Evolutionary conservation across 2,329 filamentous ascomycete genomes (phyloP).

Genomic region (Monosporascus cannonballus): DNA sequence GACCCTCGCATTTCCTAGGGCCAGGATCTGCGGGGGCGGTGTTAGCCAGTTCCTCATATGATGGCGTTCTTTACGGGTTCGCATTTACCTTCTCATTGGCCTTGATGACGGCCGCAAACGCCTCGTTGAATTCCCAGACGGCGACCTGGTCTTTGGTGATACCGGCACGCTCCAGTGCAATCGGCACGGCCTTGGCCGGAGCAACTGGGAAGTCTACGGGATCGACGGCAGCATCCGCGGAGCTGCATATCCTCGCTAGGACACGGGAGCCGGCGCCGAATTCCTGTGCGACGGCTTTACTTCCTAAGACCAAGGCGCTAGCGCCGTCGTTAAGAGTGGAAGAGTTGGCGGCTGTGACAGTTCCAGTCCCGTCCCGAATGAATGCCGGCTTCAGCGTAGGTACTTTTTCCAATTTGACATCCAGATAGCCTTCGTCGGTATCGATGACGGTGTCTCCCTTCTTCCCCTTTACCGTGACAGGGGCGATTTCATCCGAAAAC

Average conservation of each 20-base stretch:
- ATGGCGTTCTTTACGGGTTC: not conserved
- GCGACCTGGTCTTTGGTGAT: conserved; percentile 89
- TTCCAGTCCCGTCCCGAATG: conserved; percentile 75
- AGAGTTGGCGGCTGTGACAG: conserved; percentile 90
- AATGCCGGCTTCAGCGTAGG: conserved; percentile 87
- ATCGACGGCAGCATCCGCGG: conserved; percentile 85
- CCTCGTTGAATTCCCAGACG: conserved; percentile 98
- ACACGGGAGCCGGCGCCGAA: conserved; percentile 74
- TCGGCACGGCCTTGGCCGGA: conserved; percentile 84
- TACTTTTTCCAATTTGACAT: conserved; percentile 82
- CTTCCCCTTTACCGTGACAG: conserved; percentile 76
- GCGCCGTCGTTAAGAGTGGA: conserved; percentile 94
- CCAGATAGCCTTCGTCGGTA: conserved; percentile 84
- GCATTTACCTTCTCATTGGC: conserved; percentile 74
- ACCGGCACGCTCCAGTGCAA: conserved; percentile 81
- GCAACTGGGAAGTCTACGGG: conserved; percentile 92
- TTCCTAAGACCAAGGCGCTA: conserved; percentile 80
- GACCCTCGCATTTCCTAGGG: conserved; percentile 70
- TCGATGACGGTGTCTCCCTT: conserved; percentile 78
- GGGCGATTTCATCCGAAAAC: conserved; percentile 85
- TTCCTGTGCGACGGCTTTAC: conserved; percentile 70
- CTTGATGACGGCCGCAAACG: conserved; percentile 91
- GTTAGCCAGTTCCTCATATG: conserved; percentile 4
- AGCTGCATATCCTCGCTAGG: conserved; percentile 78
- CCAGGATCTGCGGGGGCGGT: conserved; percentile 56